phyloP scores from a whole-genome alignment of 2,329 filamentous ascomycete genomes.

The Penicillium sp. region DNA sequence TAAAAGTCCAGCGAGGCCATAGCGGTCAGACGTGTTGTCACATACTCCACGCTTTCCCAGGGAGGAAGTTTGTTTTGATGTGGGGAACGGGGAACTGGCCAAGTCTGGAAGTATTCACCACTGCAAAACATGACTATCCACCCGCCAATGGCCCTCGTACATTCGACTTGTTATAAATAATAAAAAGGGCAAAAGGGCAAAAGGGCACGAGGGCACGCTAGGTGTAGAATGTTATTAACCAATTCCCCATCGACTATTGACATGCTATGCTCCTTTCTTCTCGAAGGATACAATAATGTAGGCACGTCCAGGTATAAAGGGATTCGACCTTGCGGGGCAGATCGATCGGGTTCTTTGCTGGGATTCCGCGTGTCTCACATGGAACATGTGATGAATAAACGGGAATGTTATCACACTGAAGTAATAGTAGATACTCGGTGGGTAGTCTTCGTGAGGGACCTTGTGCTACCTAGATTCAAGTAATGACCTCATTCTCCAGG shows the following conservation, averaged over 20 bases:
- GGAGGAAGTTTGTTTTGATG: slow-evolving; percentile 35
- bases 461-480: not conserved
- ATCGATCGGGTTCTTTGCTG: slow-evolving; percentile 9
- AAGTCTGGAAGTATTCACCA: slow-evolving; percentile 19
- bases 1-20: slow-evolving; percentile 5
- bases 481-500: not conserved
- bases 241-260: slow-evolving; percentile 15
- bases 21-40: slow-evolving; percentile 5
- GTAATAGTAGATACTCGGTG: not conserved
- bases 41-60: slow-evolving; percentile 35
- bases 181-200: not conserved
- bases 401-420: slow-evolving; percentile 1
- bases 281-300: slow-evolving; percentile 7
- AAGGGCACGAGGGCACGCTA: not conserved
- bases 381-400: slow-evolving; percentile 22
- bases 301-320: slow-evolving; percentile 21
- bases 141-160: not conserved
- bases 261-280: slow-evolving; percentile 10
- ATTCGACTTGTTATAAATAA: not conserved
- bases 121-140: not conserved
- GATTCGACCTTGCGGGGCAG: slow-evolving; percentile 17
- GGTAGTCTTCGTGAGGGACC: not conserved
- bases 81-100: not conserved
- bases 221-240: slow-evolving; percentile 1
- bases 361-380: slow-evolving; percentile 26